Conservation (phyloP, 2,329 filamentous ascomycete genomes). For the Arthrobotrys sinensis region DNA sequence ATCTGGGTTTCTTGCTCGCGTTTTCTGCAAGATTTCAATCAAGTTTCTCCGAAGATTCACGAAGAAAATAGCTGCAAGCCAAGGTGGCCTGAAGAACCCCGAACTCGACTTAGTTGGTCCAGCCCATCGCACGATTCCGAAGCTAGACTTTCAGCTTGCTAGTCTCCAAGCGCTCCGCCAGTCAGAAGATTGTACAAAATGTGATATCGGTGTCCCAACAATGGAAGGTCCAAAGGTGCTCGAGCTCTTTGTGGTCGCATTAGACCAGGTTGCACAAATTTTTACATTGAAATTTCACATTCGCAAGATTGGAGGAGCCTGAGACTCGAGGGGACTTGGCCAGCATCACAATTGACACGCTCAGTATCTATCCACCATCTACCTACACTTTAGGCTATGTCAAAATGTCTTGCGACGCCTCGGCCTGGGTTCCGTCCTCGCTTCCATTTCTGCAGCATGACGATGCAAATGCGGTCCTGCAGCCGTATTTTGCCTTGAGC, state of each 20-base stretch:
- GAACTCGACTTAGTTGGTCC: conserved; percentile 25
- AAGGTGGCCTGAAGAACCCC: conserved; percentile 24
- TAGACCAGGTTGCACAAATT: conserved; percentile 53
- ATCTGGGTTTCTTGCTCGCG: conserved; percentile 20
- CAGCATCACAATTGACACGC: neutral
- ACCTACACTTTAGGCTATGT: conserved; percentile 20
- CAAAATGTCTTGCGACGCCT: conserved; percentile 25
- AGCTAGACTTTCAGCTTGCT: conserved; percentile 35
- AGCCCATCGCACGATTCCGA: conserved; percentile 58
- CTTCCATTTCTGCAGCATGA: conserved; percentile 56
- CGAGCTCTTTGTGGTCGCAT: conserved; percentile 51
- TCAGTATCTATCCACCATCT: conserved; percentile 16
- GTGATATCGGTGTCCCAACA: conserved; percentile 43
- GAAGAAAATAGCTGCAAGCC: conserved; percentile 32
- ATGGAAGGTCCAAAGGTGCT: conserved; percentile 52
- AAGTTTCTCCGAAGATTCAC: conserved; percentile 52
- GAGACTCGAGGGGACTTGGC: conserved; percentile 31
- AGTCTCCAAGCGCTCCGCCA: conserved; percentile 25
- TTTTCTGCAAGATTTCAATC: conserved; percentile 43
- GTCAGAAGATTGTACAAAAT: conserved; percentile 35
- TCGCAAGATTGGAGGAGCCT: conserved; percentile 12
- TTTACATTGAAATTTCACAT: conserved; percentile 29
- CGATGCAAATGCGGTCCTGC: conserved; percentile 49
- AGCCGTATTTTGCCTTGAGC: conserved; percentile 50
- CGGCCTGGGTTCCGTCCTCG: conserved; percentile 44